A percentile compares a stretch with the other conserved stretches of the same genome.
These are phyloP conservation scores for Curvularia eragrostidis DNA, from an alignment of 2,329 filamentous ascomycete genomes.

Conservation along the genomic window DNA sequence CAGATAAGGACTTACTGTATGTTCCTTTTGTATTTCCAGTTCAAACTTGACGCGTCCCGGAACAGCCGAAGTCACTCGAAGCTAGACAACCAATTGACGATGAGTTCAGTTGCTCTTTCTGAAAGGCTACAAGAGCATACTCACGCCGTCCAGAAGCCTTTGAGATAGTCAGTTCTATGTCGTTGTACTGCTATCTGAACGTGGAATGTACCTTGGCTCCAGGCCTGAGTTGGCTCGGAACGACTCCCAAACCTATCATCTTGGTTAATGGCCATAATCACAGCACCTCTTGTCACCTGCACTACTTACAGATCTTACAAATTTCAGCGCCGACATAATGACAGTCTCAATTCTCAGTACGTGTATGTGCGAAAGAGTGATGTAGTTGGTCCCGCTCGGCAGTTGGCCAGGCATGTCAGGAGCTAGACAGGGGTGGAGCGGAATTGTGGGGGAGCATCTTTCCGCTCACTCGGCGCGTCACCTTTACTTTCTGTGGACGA, in stretches of 20 bases:
- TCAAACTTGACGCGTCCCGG: conserved; percentile 77
- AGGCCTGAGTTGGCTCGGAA: conserved; percentile 86
- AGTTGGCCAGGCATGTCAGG: conserved; percentile 18
- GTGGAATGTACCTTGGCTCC: conserved; percentile 74
- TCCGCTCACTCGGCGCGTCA: conserved; percentile 36
- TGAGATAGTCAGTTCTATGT: neutral
- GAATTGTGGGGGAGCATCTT: conserved; percentile 20
- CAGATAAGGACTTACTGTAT: conserved; percentile 64
- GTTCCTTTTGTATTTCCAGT: conserved; percentile 74
- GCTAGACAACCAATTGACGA: conserved; percentile 52
- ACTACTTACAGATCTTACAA: conserved; percentile 68
- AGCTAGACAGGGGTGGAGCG: conserved; percentile 33
- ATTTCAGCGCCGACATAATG: conserved; percentile 60
- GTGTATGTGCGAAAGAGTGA: conserved; percentile 28
- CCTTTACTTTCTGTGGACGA: conserved; percentile 23
- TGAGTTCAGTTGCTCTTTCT: neutral
- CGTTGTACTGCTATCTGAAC: neutral
- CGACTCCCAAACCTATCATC: conserved; percentile 75
- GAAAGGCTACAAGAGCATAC: conserved; percentile 10
- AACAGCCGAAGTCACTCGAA: conserved; percentile 69
- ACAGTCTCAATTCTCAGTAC: neutral
- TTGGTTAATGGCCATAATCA: conserved; percentile 24
- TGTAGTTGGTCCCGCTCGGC: conserved; percentile 33
- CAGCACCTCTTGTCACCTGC: neutral
- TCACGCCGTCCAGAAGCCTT: conserved; percentile 54